Evolutionary conservation across 257 asterid species (phyloP), one percentile per base, ranked within the genome.

Genomic region (Petrea volubilis): DNA sequence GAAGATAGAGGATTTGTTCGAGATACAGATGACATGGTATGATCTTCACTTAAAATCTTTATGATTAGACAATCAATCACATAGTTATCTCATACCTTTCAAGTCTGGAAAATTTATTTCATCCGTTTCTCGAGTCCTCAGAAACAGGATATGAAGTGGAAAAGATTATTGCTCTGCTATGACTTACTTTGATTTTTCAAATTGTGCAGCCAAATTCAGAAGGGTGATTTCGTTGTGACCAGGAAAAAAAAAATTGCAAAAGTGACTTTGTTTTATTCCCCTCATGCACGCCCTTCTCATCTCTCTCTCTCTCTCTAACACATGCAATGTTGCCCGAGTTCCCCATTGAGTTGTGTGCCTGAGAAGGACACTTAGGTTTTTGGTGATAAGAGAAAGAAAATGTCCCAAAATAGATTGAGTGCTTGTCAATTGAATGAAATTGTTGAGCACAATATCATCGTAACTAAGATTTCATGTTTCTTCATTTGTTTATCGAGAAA

Each of bases 21-120:
- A 64, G 96, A 90, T 53, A 86, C 82, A 57, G 88, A 82, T 77
- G 86, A 52, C 73, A 84, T 59, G 96, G 96, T 90, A 87, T 31
- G 74, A 69, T 64, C 74, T 79, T 59, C 73, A 40, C 8, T 63
- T 28, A 52, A 7, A 6, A 6, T 59, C 36, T 15, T 63, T 23
- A 14, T 36, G 24, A 15, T 67, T 13, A 44, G 12, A 58, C 61
- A 63, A 7, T 43, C 60, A 29, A n/a, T 55, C 12, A 56, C 31
- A 38, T 52, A 60, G 21, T 46, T 20, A 36, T 68, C 24, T 24
- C 70, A 49, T 49, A 21, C 56, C 49, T 67, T 46, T 12, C 44
- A 31, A n/a, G 33, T 51, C n/a, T 66, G 68, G 28, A 40, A 28
- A 17, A 40, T 61, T 25, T 49, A 51, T 44, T 51, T 23, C 25